Conservation (phyloP, 2,329 filamentous ascomycete species). For the Pseudogymnoascus sp. region DNA sequence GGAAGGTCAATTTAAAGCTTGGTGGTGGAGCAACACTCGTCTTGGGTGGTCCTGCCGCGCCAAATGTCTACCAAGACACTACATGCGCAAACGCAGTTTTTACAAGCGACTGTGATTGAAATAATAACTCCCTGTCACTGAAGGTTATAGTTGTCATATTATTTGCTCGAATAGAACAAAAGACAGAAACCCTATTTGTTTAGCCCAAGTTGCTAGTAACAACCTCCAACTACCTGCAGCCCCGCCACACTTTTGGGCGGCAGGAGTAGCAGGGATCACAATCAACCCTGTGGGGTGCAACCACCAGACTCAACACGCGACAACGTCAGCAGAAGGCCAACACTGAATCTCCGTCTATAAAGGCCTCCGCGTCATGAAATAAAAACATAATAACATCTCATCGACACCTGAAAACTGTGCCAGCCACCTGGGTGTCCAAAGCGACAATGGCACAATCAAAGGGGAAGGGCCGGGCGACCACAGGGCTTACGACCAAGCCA, state of each 20-base stretch:
- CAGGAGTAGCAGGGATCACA: neutral
- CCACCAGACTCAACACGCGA: neutral
- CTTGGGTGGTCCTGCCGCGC: neutral
- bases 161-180: no score
- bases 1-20: constrained; percentile 6
- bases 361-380: neutral
- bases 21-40: constrained; percentile 1
- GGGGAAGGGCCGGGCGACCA: neutral
- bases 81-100: no score
- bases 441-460: neutral
- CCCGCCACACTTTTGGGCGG: no score
- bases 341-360: neutral
- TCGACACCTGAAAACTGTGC: neutral
- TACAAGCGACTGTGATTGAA: no score
- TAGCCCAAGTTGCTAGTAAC: no score
- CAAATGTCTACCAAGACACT: no score
- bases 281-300: neutral
- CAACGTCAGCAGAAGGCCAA: neutral
- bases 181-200: no score
- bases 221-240: no score
- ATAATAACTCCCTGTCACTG: no score
- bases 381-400: neutral
- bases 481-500: neutral
- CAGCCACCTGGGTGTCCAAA: neutral
- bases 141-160: no score